Percentiles rank a stretch among this genome's conserved stretches.
Conservation (phyloP, 164 flowering plant genomes). For the Umbellularia californica region DNA sequence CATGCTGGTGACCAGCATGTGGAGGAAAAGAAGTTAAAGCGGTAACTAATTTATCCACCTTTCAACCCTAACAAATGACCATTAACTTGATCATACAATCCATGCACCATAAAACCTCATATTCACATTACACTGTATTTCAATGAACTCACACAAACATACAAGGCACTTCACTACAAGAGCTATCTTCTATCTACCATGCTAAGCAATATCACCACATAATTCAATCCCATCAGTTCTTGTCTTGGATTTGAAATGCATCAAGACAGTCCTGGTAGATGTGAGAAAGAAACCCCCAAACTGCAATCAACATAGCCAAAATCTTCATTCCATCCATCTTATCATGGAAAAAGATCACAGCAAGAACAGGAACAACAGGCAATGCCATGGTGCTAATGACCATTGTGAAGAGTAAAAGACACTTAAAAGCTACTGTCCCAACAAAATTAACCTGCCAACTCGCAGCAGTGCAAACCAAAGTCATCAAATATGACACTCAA, state of each 20-base stretch:
- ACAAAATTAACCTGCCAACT: slow-evolving; percentile 4
- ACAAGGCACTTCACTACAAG: not conserved
- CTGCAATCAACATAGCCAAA: slow-evolving; percentile 23
- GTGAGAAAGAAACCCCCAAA: slow-evolving; percentile 28
- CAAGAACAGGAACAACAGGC: slow-evolving; percentile 23
- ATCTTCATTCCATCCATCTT: slow-evolving; percentile 35
- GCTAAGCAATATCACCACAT: not conserved
- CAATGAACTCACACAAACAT: not conserved
- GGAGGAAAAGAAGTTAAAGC: too few relatives aligned
- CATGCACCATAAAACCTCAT: not conserved
- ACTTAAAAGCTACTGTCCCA: slow-evolving; percentile 17
- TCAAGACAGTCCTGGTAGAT: slow-evolving; percentile 30
- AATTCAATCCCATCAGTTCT: slow-evolving; percentile 1
- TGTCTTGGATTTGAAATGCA: slow-evolving; percentile 7
- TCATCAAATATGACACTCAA: slow-evolving; percentile 9
- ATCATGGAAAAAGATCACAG: slow-evolving; percentile 27
- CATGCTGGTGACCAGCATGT: too few relatives aligned
- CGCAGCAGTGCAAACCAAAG: slow-evolving; percentile 7
- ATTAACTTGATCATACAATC: not conserved
- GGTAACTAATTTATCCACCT: too few relatives aligned
- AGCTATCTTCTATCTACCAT: not conserved
- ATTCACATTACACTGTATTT: too few relatives aligned
- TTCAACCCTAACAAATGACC: not conserved
- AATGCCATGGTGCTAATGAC: slow-evolving; percentile 12
- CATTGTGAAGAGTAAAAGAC: slow-evolving; percentile 17